Percentiles rank a stretch among this genome's conserved stretches.
These are phyloP conservation scores for Aspergillus unguis DNA, from an alignment of 2,329 filamentous ascomycete species.

Conservation along the genomic window DNA sequence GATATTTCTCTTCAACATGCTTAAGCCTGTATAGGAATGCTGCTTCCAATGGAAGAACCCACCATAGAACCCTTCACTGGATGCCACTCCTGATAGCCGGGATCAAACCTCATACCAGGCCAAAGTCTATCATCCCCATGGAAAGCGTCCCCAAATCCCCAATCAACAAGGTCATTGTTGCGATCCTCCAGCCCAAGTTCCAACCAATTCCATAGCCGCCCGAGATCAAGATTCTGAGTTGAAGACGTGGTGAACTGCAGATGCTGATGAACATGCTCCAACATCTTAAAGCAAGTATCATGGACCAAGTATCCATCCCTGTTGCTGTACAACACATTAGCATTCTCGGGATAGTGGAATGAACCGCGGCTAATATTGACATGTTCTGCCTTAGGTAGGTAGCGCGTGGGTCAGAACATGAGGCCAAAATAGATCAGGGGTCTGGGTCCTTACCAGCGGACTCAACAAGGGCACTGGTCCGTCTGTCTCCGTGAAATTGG, in stretches of 20 bases:
- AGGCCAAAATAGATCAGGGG: background rate
- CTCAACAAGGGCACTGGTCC: background rate
- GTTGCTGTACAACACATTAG: background rate
- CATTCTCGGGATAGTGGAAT: background rate
- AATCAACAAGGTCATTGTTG: conserved; percentile 7
- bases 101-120: conserved; percentile 1
- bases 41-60: background rate
- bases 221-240: too few species aligned
- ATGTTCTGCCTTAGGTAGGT: background rate
- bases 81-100: background rate
- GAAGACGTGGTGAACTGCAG: background rate
- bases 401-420: background rate
- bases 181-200: conserved; percentile 2
- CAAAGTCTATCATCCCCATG: background rate
- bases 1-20: background rate
- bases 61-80: background rate
- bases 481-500: background rate
- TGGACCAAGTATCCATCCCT: conserved; percentile 1
- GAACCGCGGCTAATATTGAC: background rate
- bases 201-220: too few species aligned
- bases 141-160: conserved; percentile 7
- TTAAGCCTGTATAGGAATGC: background rate
- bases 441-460: background rate
- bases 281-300: conserved; percentile 1
- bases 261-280: background rate